Base-by-base conservation (phyloP, 148 eudicot genomes). In the Agrostemma githago region DNA sequence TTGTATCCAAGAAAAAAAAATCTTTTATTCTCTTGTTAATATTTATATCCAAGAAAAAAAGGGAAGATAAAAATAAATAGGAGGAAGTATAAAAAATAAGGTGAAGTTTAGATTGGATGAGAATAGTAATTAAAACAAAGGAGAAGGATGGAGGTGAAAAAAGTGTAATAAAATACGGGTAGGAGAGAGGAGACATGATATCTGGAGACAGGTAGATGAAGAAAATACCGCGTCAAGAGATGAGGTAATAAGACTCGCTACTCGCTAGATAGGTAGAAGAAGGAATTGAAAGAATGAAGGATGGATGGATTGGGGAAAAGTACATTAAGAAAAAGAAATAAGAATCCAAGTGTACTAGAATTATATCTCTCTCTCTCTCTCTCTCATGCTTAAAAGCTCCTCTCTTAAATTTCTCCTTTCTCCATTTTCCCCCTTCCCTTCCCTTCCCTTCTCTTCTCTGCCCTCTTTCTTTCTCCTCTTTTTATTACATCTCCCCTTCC, bases 191-290 rank as follows among this genome's bases (percentile, higher is more conserved):
- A 14, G 43, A 46, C 10, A 46, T 46, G 10, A 46, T 20, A 40
- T 43, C 70, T 42, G 70, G 54, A 67, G 26, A 67, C 34, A 67
- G 54, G 17, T n/a, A 42, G 6, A 43, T 3, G 38, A 38, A 62
- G 6, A 67, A 67, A 17, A 42, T 42, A 67, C 14, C 70, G 70
- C 70, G 70, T 67, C 3, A 67, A 67, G 20, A 67, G 70, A 67
- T 67, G 70, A 67, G 70, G 54, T 41, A 74, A 26, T 8, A 34
- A 37, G 56, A 41, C 66, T 51, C 51, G 34, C 34, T 26, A 41
- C 66, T 51, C 51, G 34, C 34, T 26, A 26, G 34, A 26, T 26
- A 26, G 34, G 34, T 26, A 26, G 34, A 26, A 26, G 34, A 26
- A 26, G 34, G 34, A 26, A 26, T 26, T 26, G 34, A 26, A 26